These are phyloP conservation scores for Turritis glabra DNA, from an alignment of 345 rosid genomes.

Conservation along the genomic window DNA sequence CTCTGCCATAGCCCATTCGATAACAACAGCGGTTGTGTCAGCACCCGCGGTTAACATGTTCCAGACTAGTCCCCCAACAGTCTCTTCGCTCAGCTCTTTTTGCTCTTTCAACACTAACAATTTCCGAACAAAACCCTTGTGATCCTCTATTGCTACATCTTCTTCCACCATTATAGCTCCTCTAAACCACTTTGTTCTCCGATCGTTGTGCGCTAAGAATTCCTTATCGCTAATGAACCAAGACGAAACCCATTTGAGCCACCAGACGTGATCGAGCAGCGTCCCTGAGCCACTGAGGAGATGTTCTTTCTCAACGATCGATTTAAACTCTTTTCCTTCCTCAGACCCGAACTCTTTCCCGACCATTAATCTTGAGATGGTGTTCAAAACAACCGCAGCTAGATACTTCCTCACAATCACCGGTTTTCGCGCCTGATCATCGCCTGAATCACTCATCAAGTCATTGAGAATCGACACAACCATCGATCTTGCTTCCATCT, in stretches of 20 bases:
- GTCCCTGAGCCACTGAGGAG: conserved; percentile 27
- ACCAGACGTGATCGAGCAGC: conserved; percentile 34
- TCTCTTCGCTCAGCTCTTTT: conserved; percentile 41
- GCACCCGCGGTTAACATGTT: conserved; percentile 53
- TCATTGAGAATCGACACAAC: conserved; percentile 35
- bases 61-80: conserved; percentile 50
- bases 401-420: conserved; percentile 37
- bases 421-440: conserved; percentile 4
- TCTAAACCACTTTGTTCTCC: conserved; percentile 32
- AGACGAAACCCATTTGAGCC: conserved; percentile 37
- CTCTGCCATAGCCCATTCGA: conserved; percentile 57
- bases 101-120: conserved; percentile 34
- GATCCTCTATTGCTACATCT: conserved; percentile 7
- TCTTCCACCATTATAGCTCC: conserved; percentile 37
- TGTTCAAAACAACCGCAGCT: conserved; percentile 36
- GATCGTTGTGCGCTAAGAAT: conserved; percentile 12
- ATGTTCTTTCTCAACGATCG: conserved; percentile 28
- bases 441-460: conserved; percentile 18
- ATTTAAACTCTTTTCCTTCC: conserved; percentile 40
- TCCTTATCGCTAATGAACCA: conserved; percentile 28
- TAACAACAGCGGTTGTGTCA: conserved; percentile 45
- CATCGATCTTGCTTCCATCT: conserved; percentile 43
- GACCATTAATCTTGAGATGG: conserved; percentile 34
- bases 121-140: conserved; percentile 29
- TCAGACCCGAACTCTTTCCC: conserved; percentile 36